Percentiles rank a stretch among this genome's conserved stretches.
phyloP scores from a whole-genome alignment of 306 rosid species.

The Lagenaria siceraria region DNA sequence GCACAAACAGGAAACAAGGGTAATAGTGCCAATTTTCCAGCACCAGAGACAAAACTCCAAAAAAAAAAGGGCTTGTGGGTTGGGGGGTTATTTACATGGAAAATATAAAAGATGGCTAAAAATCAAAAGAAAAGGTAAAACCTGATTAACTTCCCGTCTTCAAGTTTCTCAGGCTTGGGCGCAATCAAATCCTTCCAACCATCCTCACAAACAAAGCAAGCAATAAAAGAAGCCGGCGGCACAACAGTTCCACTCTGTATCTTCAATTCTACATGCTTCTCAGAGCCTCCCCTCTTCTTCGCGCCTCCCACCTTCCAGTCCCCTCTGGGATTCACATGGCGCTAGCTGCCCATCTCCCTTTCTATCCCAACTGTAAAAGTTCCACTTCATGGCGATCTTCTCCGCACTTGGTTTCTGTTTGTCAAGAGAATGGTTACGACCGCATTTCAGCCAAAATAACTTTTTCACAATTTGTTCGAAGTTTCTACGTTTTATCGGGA shows the following conservation, averaged over 20 bases:
- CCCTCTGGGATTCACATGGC: conserved; percentile 37
- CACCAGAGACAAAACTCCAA: background rate
- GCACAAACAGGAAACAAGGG: background rate
- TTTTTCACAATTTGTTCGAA: conserved; percentile 16
- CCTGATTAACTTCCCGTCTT: background rate
- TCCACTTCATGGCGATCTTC: conserved; percentile 4
- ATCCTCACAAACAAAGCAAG: background rate
- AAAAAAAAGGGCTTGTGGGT: background rate
- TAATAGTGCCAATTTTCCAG: background rate
- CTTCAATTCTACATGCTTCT: background rate
- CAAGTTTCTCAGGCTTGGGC: background rate
- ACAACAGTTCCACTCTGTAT: background rate
- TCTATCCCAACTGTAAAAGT: background rate
- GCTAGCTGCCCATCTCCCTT: conserved; percentile 25
- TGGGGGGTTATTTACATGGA: background rate
- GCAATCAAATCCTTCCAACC: background rate
- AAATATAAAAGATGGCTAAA: background rate
- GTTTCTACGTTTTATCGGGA: conserved; percentile 20
- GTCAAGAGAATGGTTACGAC: background rate
- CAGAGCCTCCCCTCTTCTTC: conserved; percentile 17
- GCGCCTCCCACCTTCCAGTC: conserved; percentile 5
- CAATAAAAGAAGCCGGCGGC: background rate
- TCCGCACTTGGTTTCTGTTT: conserved; percentile 4
- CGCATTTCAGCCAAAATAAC: conserved; percentile 12
- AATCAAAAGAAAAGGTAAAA: background rate